Percentiles rank a stretch among this genome's conserved stretches.
phyloP scores from a whole-genome alignment of 2,329 filamentous ascomycete genomes.

The Fusarium sulawesiense region DNA sequence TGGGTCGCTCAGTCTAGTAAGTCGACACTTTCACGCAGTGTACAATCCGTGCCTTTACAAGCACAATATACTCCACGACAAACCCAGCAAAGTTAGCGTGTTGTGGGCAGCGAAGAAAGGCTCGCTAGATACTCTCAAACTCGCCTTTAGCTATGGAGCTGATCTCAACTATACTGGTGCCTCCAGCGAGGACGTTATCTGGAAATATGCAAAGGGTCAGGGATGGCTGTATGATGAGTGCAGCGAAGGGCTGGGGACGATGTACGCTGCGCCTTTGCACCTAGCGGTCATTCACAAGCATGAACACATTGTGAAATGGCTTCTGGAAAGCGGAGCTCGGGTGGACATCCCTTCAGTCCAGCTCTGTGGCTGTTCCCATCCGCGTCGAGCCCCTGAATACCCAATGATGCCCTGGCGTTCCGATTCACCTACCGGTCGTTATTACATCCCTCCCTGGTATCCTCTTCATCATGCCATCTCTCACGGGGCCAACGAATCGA shows the following conservation, averaged over 20 bases:
- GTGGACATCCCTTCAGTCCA: background rate
- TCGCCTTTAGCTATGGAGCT: conserved; percentile 5
- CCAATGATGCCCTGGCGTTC: no score
- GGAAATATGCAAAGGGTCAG: background rate
- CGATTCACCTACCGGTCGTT: no score
- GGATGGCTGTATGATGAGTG: no score
- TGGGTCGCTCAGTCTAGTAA: background rate
- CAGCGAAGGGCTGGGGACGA: no score
- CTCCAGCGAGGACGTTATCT: background rate
- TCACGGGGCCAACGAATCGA: background rate
- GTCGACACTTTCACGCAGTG: background rate
- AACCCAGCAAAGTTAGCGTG: background rate
- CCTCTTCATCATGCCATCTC: conserved; percentile 15
- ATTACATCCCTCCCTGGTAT: background rate
- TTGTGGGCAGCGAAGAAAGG: conserved; percentile 2
- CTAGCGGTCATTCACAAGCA: background rate
- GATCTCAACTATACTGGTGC: conserved; percentile 5
- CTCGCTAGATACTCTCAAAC: conserved; percentile 3
- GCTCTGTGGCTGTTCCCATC: background rate
- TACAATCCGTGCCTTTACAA: conserved; percentile 12
- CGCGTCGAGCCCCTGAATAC: no score
- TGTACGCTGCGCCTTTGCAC: conserved; percentile 14
- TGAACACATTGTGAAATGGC: conserved; percentile 10
- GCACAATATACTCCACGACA: conserved; percentile 8
- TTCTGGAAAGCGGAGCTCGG: conserved; percentile 8